A percentile compares a stretch with the other conserved stretches of the same genome.
Evolutionary conservation across 2,329 filamentous ascomycete species (phyloP).

Genomic region (Orbilia quercus): DNA sequence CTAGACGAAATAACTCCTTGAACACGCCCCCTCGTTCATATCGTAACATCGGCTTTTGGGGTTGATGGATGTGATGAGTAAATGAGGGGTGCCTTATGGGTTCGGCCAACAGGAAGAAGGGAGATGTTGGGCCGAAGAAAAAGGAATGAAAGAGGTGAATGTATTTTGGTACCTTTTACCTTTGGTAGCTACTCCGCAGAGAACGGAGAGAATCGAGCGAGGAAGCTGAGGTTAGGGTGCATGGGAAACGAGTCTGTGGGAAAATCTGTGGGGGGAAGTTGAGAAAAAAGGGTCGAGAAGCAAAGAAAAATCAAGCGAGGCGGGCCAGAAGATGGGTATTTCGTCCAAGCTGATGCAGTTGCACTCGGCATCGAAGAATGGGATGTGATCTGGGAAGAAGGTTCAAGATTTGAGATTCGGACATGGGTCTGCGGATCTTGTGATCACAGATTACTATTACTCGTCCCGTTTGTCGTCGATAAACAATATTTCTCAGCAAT

Average conservation of each 20-base stretch:
- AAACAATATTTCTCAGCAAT: background rate
- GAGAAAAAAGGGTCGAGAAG: background rate
- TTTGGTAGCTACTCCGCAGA: background rate
- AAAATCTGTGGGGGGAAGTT: constrained; percentile 6
- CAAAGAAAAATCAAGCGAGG: too few species aligned
- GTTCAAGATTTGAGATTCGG: constrained; percentile 40
- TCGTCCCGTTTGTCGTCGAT: too few species aligned
- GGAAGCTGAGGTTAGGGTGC: too few species aligned
- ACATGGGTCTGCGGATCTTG: constrained; percentile 51
- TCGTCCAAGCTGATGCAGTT: background rate
- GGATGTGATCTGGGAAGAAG: background rate
- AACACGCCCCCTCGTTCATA: too few species aligned
- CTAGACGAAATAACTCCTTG: too few species aligned
- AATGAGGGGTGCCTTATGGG: background rate
- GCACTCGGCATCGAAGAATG: background rate
- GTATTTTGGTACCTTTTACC: too few species aligned
- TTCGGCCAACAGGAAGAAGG: background rate
- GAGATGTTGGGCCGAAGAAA: constrained; percentile 10
- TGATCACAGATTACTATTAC: constrained; percentile 7
- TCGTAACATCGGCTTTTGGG: background rate
- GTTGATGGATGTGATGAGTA: background rate
- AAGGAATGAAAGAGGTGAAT: background rate
- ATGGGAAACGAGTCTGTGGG: too few species aligned
- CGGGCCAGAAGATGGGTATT: background rate
- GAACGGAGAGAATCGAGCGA: too few species aligned